phyloP scores from a whole-genome alignment of 1,139 yeast species.

The Scheffersomyces parashehatae region DNA sequence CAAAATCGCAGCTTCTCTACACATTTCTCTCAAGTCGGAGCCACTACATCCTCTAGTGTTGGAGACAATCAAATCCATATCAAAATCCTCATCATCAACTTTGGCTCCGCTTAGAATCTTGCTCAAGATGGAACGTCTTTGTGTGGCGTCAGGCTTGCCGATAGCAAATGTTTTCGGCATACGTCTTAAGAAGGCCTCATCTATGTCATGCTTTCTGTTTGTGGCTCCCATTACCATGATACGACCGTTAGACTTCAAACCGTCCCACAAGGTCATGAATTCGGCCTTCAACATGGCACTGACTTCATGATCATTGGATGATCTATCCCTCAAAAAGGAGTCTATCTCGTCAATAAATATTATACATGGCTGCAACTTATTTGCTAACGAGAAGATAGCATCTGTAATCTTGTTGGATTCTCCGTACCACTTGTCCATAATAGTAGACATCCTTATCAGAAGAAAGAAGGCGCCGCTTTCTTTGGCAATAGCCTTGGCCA shows the following conservation, averaged over 20 bases:
- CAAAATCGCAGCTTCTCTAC: conserved; percentile 89
- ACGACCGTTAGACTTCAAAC: conserved; percentile 74
- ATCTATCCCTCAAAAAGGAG: conserved; percentile 85
- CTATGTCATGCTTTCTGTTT: conserved; percentile 88
- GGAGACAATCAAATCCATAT: conserved; percentile 58
- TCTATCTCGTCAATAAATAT: conserved; percentile 96
- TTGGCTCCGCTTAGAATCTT: conserved; percentile 68
- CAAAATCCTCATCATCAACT: conserved; percentile 57
- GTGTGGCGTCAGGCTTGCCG: conserved; percentile 66
- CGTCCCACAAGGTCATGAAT: conserved; percentile 98
- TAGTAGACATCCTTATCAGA: conserved; percentile 88
- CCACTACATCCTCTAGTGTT: conserved; percentile 83
- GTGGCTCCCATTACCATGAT: conserved; percentile 94
- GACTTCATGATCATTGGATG: conserved; percentile 89
- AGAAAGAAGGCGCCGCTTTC: conserved; percentile 92
- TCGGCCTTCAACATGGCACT: conserved; percentile 95
- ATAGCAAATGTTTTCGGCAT: conserved; percentile 90
- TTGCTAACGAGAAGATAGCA: conserved; percentile 88
- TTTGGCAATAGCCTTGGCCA: conserved; percentile 91
- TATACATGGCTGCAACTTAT: conserved; percentile 90
- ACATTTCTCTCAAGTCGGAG: conserved; percentile 85
- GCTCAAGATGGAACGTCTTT: conserved; percentile 67
- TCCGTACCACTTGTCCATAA: conserved; percentile 98
- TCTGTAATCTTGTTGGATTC: conserved; percentile 93
- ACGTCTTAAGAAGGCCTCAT: conserved; percentile 86